Evolutionary conservation across 305 asterid genomes (phyloP).

Genomic region (Fraxinus xanthoxyloides): DNA sequence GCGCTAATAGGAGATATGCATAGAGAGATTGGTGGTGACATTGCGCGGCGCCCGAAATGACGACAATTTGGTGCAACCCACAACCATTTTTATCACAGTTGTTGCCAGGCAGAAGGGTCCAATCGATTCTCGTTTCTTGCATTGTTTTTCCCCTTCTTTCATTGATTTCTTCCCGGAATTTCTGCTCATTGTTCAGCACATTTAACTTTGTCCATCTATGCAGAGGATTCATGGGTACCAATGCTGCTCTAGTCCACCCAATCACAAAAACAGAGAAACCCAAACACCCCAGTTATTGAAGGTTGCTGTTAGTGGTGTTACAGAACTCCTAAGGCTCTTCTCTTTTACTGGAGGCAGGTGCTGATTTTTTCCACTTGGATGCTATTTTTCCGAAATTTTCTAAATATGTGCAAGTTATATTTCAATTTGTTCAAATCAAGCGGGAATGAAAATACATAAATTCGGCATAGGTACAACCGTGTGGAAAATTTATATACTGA

Average conservation of each 20-base stretch:
- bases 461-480: background rate
- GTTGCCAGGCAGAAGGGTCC: background rate
- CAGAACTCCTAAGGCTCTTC: constrained; percentile 61
- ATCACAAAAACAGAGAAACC: constrained; percentile 28
- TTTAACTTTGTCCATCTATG: background rate
- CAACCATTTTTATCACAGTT: constrained; percentile 1
- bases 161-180: background rate
- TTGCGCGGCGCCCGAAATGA: constrained; percentile 16
- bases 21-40: background rate
- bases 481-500: background rate
- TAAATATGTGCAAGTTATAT: background rate
- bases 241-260: constrained; percentile 49
- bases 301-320: constrained; percentile 55
- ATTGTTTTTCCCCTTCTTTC: background rate
- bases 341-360: constrained; percentile 39
- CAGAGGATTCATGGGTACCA: constrained; percentile 31
- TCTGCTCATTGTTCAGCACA: background rate
- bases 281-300: constrained; percentile 60
- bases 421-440: background rate
- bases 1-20: background rate
- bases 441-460: background rate
- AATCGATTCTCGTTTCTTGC: background rate
- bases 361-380: background rate
- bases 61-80: constrained; percentile 21
- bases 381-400: background rate